Percentiles rank a stretch among this genome's conserved stretches.
phyloP scores from a whole-genome alignment of 1,284 basidiomycete species.

The Tranzscheliella williamsii region DNA sequence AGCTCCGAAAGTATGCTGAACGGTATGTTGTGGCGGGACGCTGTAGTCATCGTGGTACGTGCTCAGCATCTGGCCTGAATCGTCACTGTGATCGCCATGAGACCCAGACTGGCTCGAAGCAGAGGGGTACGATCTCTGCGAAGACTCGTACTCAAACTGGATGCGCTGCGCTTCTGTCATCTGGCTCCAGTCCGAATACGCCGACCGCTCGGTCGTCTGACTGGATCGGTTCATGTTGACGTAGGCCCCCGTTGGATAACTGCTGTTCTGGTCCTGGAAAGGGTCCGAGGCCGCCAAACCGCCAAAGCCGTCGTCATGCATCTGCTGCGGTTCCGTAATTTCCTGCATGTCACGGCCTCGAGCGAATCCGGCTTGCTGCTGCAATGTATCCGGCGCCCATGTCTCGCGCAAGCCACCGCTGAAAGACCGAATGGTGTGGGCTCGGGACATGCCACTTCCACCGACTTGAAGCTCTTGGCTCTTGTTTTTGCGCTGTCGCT shows the following conservation, averaged over 20 bases:
- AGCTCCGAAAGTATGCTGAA: constrained; percentile 16
- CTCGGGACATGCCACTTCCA: constrained; percentile 17
- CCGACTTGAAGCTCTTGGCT: constrained; percentile 17
- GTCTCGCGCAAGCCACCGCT: constrained; percentile 46
- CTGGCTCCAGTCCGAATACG: constrained; percentile 25
- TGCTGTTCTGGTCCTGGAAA: constrained; percentile 12
- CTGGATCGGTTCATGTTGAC: constrained; percentile 40
- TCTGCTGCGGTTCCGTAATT: constrained; percentile 13
- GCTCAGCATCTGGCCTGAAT: constrained; percentile 9
- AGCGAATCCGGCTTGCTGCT: constrained; percentile 21
- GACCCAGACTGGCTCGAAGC: constrained; percentile 11
- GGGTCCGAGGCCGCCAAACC: constrained; percentile 22
- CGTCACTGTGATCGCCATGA: constrained; percentile 14
- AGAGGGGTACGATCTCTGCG: constrained; percentile 28
- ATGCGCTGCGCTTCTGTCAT: constrained; percentile 49
- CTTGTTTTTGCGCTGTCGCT: constrained; percentile 18
- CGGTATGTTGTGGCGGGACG: constrained; percentile 22
- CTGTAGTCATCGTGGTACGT: constrained; percentile 30
- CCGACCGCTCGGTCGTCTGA: constrained; percentile 40
- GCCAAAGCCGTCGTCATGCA: constrained; percentile 14
- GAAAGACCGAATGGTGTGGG: constrained; percentile 39
- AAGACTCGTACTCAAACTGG: constrained; percentile 43
- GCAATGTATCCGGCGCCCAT: constrained; percentile 40
- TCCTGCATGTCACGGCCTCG: constrained; percentile 19
- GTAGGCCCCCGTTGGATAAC: constrained; percentile 5